These are phyloP conservation scores for Macrophomina phaseolina DNA, from an alignment of 2,329 filamentous ascomycete species.

Conservation along the genomic window DNA sequence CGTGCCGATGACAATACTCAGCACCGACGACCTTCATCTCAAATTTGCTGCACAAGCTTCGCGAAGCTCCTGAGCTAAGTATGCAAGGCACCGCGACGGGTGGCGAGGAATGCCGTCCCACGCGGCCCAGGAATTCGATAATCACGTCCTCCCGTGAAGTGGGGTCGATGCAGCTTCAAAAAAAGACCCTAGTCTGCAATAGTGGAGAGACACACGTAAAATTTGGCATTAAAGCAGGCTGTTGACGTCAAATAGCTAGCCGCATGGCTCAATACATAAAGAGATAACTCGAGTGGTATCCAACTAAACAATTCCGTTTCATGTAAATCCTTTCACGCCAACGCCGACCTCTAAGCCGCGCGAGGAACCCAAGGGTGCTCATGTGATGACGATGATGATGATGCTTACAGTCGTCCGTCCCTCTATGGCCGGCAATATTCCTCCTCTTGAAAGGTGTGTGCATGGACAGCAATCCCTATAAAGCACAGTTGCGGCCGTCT, in stretches of 20 bases:
- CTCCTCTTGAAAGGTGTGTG: slow-evolving; percentile 1
- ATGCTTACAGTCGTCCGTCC: slow-evolving; percentile 21
- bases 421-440: slow-evolving; percentile 5
- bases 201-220: slow-evolving; percentile 13
- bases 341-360: slow-evolving; percentile 7
- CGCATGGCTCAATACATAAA: background rate
- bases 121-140: background rate
- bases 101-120: slow-evolving; percentile 3
- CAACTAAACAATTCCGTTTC: slow-evolving; percentile 24
- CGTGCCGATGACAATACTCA: slow-evolving; percentile 7
- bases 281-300: slow-evolving; percentile 19
- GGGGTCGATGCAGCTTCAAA: slow-evolving; percentile 1
- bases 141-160: background rate
- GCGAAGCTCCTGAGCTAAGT: slow-evolving; percentile 17
- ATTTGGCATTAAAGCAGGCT: slow-evolving; percentile 5
- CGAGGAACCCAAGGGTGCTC: background rate
- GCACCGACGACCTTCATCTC: background rate
- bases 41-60: slow-evolving; percentile 2
- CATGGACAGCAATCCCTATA: background rate
- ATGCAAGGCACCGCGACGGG: slow-evolving; percentile 14
- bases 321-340: slow-evolving; percentile 13
- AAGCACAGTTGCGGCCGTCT: background rate
- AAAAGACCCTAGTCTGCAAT: background rate
- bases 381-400: background rate
- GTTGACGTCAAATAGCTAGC: slow-evolving; percentile 9